These are phyloP conservation scores for Clitopilus hobsonii DNA, from an alignment of 768 basidiomycete genomes.

Conservation along the genomic window DNA sequence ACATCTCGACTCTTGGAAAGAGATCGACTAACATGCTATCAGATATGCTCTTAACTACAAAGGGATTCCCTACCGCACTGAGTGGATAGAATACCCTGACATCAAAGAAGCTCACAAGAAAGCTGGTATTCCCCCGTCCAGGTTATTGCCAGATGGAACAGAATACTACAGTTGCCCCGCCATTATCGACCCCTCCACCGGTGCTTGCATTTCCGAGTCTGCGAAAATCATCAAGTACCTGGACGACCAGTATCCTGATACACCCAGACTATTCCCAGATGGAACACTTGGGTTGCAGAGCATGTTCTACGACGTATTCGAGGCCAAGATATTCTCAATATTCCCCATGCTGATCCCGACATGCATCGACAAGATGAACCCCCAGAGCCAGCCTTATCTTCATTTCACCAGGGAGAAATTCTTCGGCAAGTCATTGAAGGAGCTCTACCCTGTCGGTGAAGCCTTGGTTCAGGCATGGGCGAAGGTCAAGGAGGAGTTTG, in stretches of 20 bases:
- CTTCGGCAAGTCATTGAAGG: conserved; percentile 17
- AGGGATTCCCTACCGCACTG: conserved; percentile 31
- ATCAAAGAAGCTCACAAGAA: conserved; percentile 26
- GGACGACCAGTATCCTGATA: conserved; percentile 31
- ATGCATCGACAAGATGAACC: conserved; percentile 20
- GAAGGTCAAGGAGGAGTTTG: conserved; percentile 15
- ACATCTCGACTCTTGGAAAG: neutral
- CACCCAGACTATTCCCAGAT: conserved; percentile 23
- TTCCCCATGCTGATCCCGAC: conserved; percentile 14
- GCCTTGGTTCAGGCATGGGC: conserved; percentile 16
- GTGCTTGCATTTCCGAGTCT: conserved; percentile 27
- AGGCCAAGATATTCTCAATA: neutral
- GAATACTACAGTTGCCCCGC: conserved; percentile 33
- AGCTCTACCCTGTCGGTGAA: conserved; percentile 16
- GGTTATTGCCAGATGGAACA: conserved; percentile 18
- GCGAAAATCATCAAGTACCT: conserved; percentile 35
- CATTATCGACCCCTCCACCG: conserved; percentile 31
- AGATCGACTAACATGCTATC: too few species aligned
- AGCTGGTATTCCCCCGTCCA: conserved; percentile 25
- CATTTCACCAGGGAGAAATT: conserved; percentile 17
- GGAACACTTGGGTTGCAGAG: conserved; percentile 15
- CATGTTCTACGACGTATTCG: conserved; percentile 8
- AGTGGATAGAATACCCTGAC: conserved; percentile 35
- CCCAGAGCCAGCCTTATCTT: conserved; percentile 29
- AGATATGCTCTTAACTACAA: conserved; percentile 19